Evolutionary conservation across 768 basidiomycete genomes (phyloP), one percentile per base, ranked within the genome.

Genomic region (Trametes villosa): DNA sequence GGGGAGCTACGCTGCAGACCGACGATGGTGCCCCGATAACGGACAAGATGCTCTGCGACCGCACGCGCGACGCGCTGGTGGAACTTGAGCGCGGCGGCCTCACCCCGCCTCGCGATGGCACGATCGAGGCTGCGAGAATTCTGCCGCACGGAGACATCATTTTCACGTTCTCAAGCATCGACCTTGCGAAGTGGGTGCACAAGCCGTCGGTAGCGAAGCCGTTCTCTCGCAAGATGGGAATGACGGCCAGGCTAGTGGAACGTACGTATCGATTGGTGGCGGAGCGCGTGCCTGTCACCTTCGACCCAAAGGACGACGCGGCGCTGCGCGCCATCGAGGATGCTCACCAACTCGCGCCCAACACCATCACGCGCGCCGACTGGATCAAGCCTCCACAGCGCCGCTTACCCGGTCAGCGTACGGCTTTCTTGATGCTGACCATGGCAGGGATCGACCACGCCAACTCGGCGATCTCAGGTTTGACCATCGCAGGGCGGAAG

Each of bases 311-410:
- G n/a, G 9, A 41, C 17, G 22, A 1, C 9, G 2, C n/a, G n/a
- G 13, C 18, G 13, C 24, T 47, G 2, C 34, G 46, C 4, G 46
- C 33, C 26, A 26, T 41, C 1, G 54, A 56, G 33, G 20, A 22
- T 13, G 7, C 33, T 48, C 34, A 36, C n/a, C n/a, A n/a, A n/a
- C n/a, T n/a, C n/a, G n/a, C n/a, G n/a, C n/a, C n/a, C n/a, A n/a
- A n/a, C n/a, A 36, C 34, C 34, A 48, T 57, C 18, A 36, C 17
- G 0, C 53, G 59, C 0, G 68, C 67, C 2, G 52, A 60, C 9
- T 77, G 62, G 67, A 68, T 76, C 12, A 75, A 76, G 40, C 63
- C 70, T 0, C 17, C 52, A 0, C 57, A 67, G 13, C 24, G 53
- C 2, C 59, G 71, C 2, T 6, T 15, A 0, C 27, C 24, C 4